A percentile compares a stretch with the other conserved stretches of the same genome.
These are phyloP conservation scores for Botrytis porri DNA, from an alignment of 2,329 filamentous ascomycete genomes.

Conservation along the genomic window DNA sequence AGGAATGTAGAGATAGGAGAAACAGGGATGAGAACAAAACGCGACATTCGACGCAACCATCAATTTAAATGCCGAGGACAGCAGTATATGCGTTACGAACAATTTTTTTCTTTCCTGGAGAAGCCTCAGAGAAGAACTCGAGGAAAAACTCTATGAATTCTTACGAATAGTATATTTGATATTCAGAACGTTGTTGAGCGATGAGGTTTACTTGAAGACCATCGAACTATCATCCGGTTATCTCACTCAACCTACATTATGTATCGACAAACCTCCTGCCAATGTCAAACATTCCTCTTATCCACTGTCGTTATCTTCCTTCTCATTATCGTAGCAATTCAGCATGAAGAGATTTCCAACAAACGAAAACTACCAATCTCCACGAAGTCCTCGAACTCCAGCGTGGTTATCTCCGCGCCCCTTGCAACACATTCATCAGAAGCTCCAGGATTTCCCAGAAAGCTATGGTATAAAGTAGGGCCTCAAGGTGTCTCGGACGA, in stretches of 20 bases:
- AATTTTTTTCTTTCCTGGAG: not conserved
- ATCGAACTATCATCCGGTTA: not conserved
- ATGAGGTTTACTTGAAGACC: not conserved
- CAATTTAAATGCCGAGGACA: not conserved
- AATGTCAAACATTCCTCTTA: not conserved
- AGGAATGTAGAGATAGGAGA: not conserved
- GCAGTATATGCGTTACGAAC: rapidly evolving
- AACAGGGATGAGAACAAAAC: constrained; percentile 26
- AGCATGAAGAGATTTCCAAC: not conserved
- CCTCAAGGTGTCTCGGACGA: constrained; percentile 39
- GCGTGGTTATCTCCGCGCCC: not conserved
- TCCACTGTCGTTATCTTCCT: not conserved
- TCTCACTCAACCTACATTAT: not conserved
- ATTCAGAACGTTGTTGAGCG: no score
- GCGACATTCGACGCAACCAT: not conserved
- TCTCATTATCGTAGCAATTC: not conserved
- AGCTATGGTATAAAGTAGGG: constrained; percentile 43
- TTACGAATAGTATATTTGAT: not conserved
- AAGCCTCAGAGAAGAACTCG: not conserved
- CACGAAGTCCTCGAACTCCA: not conserved
- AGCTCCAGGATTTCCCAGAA: constrained; percentile 29
- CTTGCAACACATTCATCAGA: not conserved
- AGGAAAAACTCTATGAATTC: not conserved
- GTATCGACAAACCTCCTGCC: not conserved
- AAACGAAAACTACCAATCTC: not conserved